Conservation (phyloP, 73 alveolate species). For the Tetrahymena elliotti region DNA sequence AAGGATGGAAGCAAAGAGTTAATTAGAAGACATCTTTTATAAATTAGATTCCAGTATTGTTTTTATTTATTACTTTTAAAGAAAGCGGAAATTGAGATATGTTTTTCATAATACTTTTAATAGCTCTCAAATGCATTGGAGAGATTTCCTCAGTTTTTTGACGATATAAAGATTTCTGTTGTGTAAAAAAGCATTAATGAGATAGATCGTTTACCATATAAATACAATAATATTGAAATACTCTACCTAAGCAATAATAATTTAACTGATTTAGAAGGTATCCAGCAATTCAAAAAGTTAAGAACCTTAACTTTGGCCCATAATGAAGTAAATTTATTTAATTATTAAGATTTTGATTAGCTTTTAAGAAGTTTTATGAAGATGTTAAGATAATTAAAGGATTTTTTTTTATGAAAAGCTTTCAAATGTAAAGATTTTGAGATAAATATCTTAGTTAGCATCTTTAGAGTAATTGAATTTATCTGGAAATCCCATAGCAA, state of each 20-base stretch:
- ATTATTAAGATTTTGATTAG: too few relatives aligned
- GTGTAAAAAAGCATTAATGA: neutral
- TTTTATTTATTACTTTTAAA: neutral
- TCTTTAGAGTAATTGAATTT: neutral
- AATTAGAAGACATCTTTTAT: neutral
- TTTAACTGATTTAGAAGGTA: neutral
- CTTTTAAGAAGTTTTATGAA: neutral
- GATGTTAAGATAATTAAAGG: neutral
- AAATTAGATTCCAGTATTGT: neutral
- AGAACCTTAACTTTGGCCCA: neutral
- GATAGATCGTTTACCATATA: neutral
- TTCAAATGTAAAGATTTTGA: neutral
- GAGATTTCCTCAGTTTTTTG: neutral
- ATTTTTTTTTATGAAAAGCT: neutral
- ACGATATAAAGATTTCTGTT: neutral
- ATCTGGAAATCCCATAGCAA: neutral
- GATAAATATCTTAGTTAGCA: neutral
- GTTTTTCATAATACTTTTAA: neutral
- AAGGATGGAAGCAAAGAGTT: neutral
- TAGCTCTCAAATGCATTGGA: neutral
- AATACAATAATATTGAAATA: neutral
- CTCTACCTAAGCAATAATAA: neutral
- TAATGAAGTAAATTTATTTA: neutral
- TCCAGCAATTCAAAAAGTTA: neutral
- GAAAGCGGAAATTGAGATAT: too few relatives aligned